Conservation (phyloP, 805 yeast genomes). For the Kodamaea restingae region DNA sequence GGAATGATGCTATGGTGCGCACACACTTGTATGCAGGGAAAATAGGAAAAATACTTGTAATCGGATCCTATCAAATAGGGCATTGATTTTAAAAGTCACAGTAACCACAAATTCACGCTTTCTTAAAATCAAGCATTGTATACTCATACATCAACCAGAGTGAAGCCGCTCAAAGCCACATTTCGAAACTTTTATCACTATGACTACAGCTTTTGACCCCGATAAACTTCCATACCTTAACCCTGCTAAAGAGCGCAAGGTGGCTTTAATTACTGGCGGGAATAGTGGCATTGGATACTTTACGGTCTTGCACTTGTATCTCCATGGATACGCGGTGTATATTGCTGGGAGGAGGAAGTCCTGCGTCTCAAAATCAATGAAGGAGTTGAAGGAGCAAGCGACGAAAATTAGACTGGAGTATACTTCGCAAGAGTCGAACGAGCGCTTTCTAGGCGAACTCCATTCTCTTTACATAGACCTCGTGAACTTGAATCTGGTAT, state of each 20-base stretch:
- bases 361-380: slow-evolving; percentile 54
- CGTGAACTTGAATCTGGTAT: slow-evolving; percentile 29
- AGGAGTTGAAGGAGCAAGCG: slow-evolving; percentile 55
- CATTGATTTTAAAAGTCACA: too few relatives aligned
- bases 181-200: too few relatives aligned
- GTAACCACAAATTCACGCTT: too few relatives aligned
- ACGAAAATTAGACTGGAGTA: slow-evolving; percentile 20
- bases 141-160: too few relatives aligned
- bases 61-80: too few relatives aligned
- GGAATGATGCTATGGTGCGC: too few relatives aligned
- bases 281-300: slow-evolving; percentile 78
- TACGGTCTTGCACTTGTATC: slow-evolving; percentile 67
- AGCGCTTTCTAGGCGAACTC: slow-evolving; percentile 33
- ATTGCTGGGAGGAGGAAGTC: slow-evolving; percentile 64
- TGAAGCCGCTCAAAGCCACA: too few relatives aligned
- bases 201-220: slow-evolving; percentile 23
- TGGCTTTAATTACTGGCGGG: slow-evolving; percentile 78
- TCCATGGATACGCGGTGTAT: slow-evolving; percentile 76
- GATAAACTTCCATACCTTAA: slow-evolving; percentile 57
- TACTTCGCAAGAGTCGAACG: slow-evolving; percentile 17
- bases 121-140: too few relatives aligned
- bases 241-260: slow-evolving; percentile 51
- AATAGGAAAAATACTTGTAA: too few relatives aligned
- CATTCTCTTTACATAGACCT: slow-evolving; percentile 37
- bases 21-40: not conserved